Conservation (phyloP, 345 rosid genomes). For the Tarenaya hassleriana region DNA sequence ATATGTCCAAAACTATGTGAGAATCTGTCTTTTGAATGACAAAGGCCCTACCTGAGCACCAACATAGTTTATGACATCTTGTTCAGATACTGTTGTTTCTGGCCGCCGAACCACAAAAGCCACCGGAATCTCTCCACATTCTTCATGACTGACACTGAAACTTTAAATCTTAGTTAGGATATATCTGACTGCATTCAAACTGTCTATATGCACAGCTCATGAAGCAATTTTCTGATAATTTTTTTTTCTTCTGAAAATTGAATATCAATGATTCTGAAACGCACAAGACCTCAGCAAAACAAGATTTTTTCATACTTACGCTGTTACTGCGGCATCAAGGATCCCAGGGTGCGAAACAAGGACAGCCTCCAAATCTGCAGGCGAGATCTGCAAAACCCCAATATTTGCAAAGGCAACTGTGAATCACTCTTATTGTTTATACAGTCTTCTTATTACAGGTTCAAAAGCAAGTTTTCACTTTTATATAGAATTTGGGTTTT, state of each 20-base stretch:
- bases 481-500: constrained; percentile 1
- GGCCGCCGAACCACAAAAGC: constrained; percentile 65
- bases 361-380: constrained; percentile 80
- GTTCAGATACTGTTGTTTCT: constrained; percentile 41
- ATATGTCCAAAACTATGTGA: too few species aligned
- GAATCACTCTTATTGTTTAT: too few species aligned
- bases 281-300: not conserved
- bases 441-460: not conserved
- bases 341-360: constrained; percentile 65
- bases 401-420: constrained; percentile 9
- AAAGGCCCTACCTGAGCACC: constrained; percentile 49
- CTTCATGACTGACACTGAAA: constrained; percentile 44
- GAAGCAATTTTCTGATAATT: not conserved
- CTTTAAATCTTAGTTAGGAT: not conserved
- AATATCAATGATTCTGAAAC: not conserved
- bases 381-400: constrained; percentile 56
- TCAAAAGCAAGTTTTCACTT: not conserved
- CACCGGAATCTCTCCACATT: constrained; percentile 71
- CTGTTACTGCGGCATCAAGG: constrained; percentile 66
- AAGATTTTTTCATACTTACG: constrained; percentile 33
- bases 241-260: not conserved
- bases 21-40: not conserved
- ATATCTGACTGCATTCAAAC: too few species aligned
- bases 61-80: constrained; percentile 45
- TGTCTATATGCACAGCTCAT: too few species aligned